Evolutionary conservation across 345 rosid genomes (phyloP), one percentile per base, ranked within the genome.

Genomic region (Mangifera indica): DNA sequence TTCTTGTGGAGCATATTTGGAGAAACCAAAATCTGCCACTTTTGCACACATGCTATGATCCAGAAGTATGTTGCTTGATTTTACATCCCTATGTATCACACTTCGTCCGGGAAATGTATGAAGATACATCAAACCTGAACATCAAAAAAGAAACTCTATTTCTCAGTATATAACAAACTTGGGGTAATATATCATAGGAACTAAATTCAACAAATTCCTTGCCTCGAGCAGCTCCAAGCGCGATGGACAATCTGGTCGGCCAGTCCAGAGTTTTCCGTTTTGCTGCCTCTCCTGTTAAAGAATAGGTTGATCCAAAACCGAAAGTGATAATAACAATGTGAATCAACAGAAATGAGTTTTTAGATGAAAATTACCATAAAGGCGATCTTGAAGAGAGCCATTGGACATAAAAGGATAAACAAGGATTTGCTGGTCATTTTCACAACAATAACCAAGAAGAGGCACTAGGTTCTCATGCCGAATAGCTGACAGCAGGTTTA

Each of bases 1-100:
- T 77, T 89, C 95, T 74, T 86, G 92, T 57, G 90, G 90, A 66
- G 92, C 90, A 78, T 87, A 87, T 72, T 89, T 87, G 10, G 92
- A 89, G 73, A 87, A 89, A 61, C 92, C 92, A 34, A 87, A 89
- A 76, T 89, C 95, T 60, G 89, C 90, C 13, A 89, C 88, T 71
- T 84, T 85, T 18, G 95, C 92, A 45, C 81, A 79, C 95, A 89
- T 86, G 84, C 84, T 86, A 9, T 89, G 82, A 70, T 87, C 90
- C 75, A 89, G 75, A 70, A 89, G 86, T 76, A 89, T 87, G 81
- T 89, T 89, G 81, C 92, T 87, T 22, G 92, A 86, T 79, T 29
- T 29, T 3, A 29, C 32, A 29, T 29, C 32, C 32, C 32, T 82
- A 53, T 87, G 92, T 78, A 85, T 81, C 54, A 85, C 26, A 15